phyloP scores from a whole-genome alignment of 306 rosid genomes.

The Amphicarpaea edgeworthii region DNA sequence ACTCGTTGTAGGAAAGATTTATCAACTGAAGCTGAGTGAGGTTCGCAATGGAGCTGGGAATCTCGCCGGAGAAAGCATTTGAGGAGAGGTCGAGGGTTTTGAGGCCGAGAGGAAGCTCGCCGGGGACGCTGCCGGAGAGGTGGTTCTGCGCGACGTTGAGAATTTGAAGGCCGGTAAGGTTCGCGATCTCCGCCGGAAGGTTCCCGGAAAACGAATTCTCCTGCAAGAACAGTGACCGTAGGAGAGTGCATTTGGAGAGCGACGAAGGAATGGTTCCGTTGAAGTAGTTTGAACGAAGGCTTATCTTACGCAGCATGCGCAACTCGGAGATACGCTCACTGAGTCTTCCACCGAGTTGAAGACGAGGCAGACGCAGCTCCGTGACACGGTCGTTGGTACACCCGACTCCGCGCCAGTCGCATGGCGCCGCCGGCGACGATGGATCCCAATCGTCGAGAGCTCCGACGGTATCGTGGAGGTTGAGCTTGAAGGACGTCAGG shows the following conservation, averaged over 20 bases:
- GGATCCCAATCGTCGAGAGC: constrained; percentile 78
- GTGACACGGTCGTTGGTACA: constrained; percentile 60
- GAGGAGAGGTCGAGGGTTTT: constrained; percentile 81
- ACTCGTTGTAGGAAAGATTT: constrained; percentile 81
- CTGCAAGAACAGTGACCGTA: constrained; percentile 76
- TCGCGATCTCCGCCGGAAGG: constrained; percentile 72
- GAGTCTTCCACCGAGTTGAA: constrained; percentile 80
- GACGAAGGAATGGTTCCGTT: constrained; percentile 81
- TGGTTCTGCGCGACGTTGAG: constrained; percentile 78
- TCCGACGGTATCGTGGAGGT: constrained; percentile 75
- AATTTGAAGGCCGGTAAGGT: constrained; percentile 63
- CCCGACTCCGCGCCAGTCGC: constrained; percentile 88
- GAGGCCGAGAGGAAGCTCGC: constrained; percentile 59
- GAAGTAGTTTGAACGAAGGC: constrained; percentile 79
- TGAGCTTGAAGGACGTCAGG: constrained; percentile 70
- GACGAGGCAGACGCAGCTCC: constrained; percentile 82
- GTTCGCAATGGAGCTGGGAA: constrained; percentile 63
- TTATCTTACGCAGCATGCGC: constrained; percentile 66
- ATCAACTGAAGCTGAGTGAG: constrained; percentile 72
- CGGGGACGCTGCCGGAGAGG: constrained; percentile 72
- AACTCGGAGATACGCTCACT: constrained; percentile 65
- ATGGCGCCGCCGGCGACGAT: constrained; percentile 77
- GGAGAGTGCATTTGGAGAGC: constrained; percentile 67
- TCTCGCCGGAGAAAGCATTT: constrained; percentile 77
- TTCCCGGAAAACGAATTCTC: constrained; percentile 75